Percentiles rank a stretch among this genome's conserved stretches.
Conservation (phyloP, 2,329 filamentous ascomycete genomes). For the Colletotrichum costaricense region DNA sequence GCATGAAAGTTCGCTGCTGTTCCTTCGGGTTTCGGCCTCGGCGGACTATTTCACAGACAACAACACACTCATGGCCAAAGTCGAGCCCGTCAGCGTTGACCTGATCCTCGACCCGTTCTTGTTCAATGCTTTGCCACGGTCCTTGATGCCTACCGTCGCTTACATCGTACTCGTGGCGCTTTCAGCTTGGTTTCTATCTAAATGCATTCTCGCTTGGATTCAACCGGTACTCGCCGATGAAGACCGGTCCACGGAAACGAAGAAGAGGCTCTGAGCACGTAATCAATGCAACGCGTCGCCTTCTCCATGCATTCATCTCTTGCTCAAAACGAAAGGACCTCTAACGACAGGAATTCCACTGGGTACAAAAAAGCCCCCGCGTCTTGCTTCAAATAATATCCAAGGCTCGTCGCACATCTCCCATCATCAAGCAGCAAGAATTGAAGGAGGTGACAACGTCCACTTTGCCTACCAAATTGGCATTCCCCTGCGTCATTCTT, state of each 20-base stretch:
- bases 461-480: neutral
- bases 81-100: slow-evolving; percentile 82
- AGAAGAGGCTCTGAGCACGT: slow-evolving; percentile 42
- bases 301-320: slow-evolving; percentile 24
- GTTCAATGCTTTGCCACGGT: slow-evolving; percentile 81
- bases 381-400: neutral
- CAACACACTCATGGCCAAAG: slow-evolving; percentile 77
- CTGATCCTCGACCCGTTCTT: slow-evolving; percentile 88
- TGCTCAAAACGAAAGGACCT: slow-evolving; percentile 19
- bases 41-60: slow-evolving; percentile 89
- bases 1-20: slow-evolving; percentile 63
- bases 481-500: neutral
- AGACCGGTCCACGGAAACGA: slow-evolving; percentile 49
- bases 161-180: slow-evolving; percentile 75
- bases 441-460: slow-evolving; percentile 1
- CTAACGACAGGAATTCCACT: slow-evolving; percentile 23
- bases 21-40: slow-evolving; percentile 79
- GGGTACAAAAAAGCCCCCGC: slow-evolving; percentile 15
- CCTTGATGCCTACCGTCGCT: slow-evolving; percentile 76
- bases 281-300: slow-evolving; percentile 5
- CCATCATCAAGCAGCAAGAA: neutral
- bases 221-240: slow-evolving; percentile 41
- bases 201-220: slow-evolving; percentile 47
- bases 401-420: neutral
- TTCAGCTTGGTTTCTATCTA: slow-evolving; percentile 56